Conservation (phyloP, 768 basidiomycete genomes). For the Crassisporium funariophilum region DNA sequence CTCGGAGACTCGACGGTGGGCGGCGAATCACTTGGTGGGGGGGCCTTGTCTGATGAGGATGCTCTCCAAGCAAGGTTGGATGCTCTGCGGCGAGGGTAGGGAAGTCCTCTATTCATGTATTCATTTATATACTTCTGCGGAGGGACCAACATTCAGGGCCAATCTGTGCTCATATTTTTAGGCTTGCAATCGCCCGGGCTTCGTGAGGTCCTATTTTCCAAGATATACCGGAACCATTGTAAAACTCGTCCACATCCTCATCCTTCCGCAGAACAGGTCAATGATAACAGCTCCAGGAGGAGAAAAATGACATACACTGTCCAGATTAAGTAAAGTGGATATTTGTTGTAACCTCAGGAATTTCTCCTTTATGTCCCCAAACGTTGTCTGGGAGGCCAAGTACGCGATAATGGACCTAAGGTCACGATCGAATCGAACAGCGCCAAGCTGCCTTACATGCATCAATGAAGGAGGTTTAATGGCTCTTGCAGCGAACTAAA, state of each 20-base stretch:
- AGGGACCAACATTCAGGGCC: background rate
- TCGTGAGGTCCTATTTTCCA: conserved; percentile 84
- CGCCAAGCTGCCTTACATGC: conserved; percentile 97
- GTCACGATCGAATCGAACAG: conserved; percentile 93
- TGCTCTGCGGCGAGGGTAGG: conserved; percentile 73
- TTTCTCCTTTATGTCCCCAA: conserved; percentile 91
- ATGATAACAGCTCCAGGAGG: background rate
- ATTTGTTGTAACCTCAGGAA: conserved; percentile 92
- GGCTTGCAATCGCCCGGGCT: conserved; percentile 65
- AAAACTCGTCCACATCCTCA: conserved; percentile 94
- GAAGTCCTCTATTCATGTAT: too few relatives aligned
- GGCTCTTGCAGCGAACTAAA: background rate
- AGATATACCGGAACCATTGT: conserved; percentile 87
- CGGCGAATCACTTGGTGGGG: conserved; percentile 40
- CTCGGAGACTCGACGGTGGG: conserved; percentile 38
- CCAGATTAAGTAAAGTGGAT: conserved; percentile 87
- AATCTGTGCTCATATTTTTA: conserved; percentile 53
- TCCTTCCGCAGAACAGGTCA: conserved; percentile 52
- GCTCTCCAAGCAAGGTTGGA: conserved; percentile 93
- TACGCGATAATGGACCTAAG: conserved; percentile 81
- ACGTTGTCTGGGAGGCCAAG: conserved; percentile 84
- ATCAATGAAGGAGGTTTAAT: conserved; percentile 1
- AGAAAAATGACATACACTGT: conserved; percentile 53
- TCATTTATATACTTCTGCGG: background rate
- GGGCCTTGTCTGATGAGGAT: conserved; percentile 75